Evolutionary conservation across 352 stramenopile genomes (phyloP), one percentile per base, ranked within the genome.

Genomic region (Phytophthora sp.): DNA sequence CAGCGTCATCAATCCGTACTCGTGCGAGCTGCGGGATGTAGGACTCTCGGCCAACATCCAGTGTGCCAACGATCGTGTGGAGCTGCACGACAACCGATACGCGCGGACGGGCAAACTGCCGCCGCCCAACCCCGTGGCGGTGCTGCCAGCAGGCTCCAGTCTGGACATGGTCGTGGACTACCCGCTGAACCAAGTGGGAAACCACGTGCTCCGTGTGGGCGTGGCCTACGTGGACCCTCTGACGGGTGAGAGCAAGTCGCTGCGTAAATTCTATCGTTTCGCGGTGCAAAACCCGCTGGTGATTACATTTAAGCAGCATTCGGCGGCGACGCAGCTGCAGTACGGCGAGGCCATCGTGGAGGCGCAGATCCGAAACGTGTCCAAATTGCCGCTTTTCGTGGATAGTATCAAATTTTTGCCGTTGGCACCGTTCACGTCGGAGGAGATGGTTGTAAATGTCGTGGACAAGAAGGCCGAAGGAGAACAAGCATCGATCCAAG

Each of bases 151-250:
- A 7, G 86, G 87, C 28, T 80, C 75, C 37, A 94, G 88, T 74
- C 72, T 97, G 24, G 91, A 97, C 68, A 97, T 97, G 89, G 88
- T 97, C 37, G 91, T 97, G 34, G 91, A 97, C 59, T 92, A 96
- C 54, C 86, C 88, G 18, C 79, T 97, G 5, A 90, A 87, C 49
- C 89, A 97, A 76, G 87, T 94, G 27, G 91, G 86, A 15, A 96
- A 93, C 48, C 87, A 95, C 42, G 88, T 94, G 43, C 66, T 96
- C 5, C 85, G 87, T 8, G 87, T 96, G 0, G 85, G 87, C 4
- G 87, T 96, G 13, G 72, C 76, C 41, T 96, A 95, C 57, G 54
- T 78, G 24, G 86, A 95, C 30, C 85, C 85, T 4, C 39, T 89
- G 27, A 91, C 88, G 18, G 81, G 79, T 11, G 87, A 96, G 54